Evolutionary conservation across 2,329 filamentous ascomycete species (phyloP), one percentile per base, ranked within the genome.

Genomic region (Lecanicillium sp.): DNA sequence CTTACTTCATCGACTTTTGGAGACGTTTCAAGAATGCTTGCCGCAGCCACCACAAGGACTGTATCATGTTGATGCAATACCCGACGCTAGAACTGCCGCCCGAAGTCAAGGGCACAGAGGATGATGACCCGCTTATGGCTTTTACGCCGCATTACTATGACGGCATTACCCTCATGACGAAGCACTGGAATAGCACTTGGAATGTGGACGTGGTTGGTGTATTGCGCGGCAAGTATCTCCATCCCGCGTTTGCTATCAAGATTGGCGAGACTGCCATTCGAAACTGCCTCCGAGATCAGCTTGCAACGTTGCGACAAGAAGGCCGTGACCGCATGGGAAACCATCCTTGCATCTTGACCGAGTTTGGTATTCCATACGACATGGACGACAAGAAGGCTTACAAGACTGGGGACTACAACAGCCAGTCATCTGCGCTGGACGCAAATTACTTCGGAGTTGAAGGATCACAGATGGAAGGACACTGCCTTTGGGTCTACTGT

Each of bases 341-440:
- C 17, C 89, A 94, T 50, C 92, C 92, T 0, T 87, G 88, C 50
- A 64, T 98, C 4, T 79, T 96, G 59, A 94, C 87, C 1, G 92
- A 98, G 57, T 97, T 97, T 53, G 92, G 92, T 7, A 96, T 98
- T 42, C 92, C 92, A 0, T 98, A 95, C 56, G 92, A 98, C 56
- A 97, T 98, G 94, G 90, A 98, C 54, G 81, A 95, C 48, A 89
- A 95, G 61, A 73, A 92, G 54, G 92, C 92, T 1, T 98, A 98
- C 64, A 86, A 87, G 62, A 95, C 87, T 5, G 92, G 94, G 7
- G 86, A 98, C 59, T 98, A 95, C 61, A 83, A 84, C 32, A 95
- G 87, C 52, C 92, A 98, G 58, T 85, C 84, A 25, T 79, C 86
- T 2, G 92, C 92, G 6, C 82, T 98, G 68, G 92, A 98, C 61